Conservation (phyloP, 2,329 filamentous ascomycete species). For the Aspergillus hiratsukae region DNA sequence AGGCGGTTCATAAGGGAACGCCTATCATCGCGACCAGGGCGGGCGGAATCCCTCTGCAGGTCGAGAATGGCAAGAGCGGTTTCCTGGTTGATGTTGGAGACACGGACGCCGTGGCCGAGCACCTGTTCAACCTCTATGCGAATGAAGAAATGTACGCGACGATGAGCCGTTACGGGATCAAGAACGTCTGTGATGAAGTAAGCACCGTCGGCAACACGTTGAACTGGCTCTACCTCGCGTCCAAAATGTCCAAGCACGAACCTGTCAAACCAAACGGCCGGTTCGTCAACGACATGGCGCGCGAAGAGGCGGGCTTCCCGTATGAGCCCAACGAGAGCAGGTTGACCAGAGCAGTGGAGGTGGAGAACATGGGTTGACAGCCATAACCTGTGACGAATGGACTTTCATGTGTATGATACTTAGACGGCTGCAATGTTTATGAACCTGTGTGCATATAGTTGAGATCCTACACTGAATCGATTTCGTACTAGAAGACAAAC, state of each 20-base stretch:
- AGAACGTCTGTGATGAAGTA: constrained; percentile 73
- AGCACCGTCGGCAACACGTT: constrained; percentile 75
- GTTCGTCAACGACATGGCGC: constrained; percentile 73
- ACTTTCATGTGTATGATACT: background rate
- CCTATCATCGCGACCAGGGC: constrained; percentile 71
- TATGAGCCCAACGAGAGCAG: constrained; percentile 59
- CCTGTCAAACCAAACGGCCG: constrained; percentile 54
- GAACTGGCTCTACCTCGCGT: constrained; percentile 72
- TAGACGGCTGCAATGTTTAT: background rate
- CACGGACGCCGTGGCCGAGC: constrained; percentile 62
- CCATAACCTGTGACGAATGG: background rate
- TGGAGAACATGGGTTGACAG: constrained; percentile 22
- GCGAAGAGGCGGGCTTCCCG: constrained; percentile 57
- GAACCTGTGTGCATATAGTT: background rate
- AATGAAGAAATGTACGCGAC: constrained; percentile 59
- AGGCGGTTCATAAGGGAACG: constrained; percentile 74
- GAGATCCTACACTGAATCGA: background rate
- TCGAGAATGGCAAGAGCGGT: constrained; percentile 66
- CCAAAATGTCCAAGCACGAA: constrained; percentile 58
- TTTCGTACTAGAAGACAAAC: background rate
- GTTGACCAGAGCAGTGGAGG: constrained; percentile 40
- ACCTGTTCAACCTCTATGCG: constrained; percentile 63
- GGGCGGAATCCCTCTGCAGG: constrained; percentile 77
- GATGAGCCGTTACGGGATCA: constrained; percentile 62
- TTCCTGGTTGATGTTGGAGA: constrained; percentile 71